Evolutionary conservation across 2,329 filamentous ascomycete species (phyloP).

Genomic region (Trichophyton simii): DNA sequence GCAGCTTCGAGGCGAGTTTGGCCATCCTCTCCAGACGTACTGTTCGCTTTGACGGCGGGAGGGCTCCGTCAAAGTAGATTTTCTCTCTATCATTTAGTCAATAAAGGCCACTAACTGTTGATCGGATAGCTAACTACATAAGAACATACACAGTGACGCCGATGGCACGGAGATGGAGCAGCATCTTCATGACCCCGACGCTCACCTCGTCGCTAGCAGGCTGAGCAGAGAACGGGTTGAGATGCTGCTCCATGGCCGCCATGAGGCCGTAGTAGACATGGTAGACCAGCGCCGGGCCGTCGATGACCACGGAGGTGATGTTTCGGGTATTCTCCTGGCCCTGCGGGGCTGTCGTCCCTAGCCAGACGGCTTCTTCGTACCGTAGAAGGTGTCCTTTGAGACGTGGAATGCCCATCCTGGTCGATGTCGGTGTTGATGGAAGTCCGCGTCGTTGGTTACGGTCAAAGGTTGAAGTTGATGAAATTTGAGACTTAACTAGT

Average conservation of each 20-base stretch:
- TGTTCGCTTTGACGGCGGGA: conserved; percentile 54
- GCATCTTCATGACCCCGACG: conserved; percentile 46
- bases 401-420: conserved; percentile 48
- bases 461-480: no score
- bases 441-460: no score
- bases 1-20: conserved; percentile 45
- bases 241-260: conserved; percentile 23
- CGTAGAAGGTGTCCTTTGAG: conserved; percentile 43
- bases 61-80: conserved; percentile 76
- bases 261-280: conserved; percentile 52
- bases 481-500: no score
- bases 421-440: background rate
- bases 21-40: conserved; percentile 51
- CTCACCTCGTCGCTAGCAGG: conserved; percentile 55
- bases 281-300: conserved; percentile 69
- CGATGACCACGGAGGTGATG: conserved; percentile 43
- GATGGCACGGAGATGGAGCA: conserved; percentile 45
- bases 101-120: background rate
- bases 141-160: conserved; percentile 50
- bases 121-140: no score
- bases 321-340: conserved; percentile 6
- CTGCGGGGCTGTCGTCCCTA: conserved; percentile 20
- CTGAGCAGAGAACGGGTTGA: conserved; percentile 39
- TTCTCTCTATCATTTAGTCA: conserved; percentile 37
- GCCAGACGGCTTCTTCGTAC: conserved; percentile 34